phyloP scores from a whole-genome alignment of 1,284 basidiomycete species.

The Tremellales sp. region DNA sequence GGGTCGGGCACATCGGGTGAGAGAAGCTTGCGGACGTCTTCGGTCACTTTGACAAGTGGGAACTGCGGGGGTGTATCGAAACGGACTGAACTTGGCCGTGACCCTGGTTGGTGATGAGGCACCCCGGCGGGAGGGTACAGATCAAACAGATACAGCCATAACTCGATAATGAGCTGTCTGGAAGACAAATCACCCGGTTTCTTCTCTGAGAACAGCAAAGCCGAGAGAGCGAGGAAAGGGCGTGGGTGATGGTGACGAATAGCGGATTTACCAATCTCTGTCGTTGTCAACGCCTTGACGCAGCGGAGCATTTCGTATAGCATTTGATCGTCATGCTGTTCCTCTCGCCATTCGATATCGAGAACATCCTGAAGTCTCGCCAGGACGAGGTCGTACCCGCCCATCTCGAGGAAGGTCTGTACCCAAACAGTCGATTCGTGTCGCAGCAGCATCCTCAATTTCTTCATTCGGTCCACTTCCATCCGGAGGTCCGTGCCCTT shows the following conservation, averaged over 20 bases:
- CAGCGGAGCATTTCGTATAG: constrained; percentile 89
- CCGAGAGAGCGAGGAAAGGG: constrained; percentile 77
- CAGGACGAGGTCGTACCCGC: constrained; percentile 80
- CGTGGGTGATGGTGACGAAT: constrained; percentile 76
- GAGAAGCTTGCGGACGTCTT: constrained; percentile 40
- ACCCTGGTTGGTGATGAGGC: neutral
- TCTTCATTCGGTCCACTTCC: constrained; percentile 46
- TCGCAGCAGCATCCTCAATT: constrained; percentile 61
- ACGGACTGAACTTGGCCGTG: constrained; percentile 21
- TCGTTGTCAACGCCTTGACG: constrained; percentile 88
- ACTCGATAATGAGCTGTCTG: constrained; percentile 83
- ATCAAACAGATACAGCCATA: constrained; percentile 76
- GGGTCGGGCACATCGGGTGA: constrained; percentile 41
- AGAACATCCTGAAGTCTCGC: constrained; percentile 86
- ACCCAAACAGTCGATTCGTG: constrained; percentile 88
- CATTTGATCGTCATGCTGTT: constrained; percentile 94
- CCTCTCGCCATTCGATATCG: constrained; percentile 95
- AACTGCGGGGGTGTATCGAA: constrained; percentile 18
- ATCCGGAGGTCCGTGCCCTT: constrained; percentile 41
- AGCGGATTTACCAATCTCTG: constrained; percentile 60
- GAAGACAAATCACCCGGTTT: constrained; percentile 89
- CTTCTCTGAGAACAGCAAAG: constrained; percentile 90
- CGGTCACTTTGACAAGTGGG: constrained; percentile 17
- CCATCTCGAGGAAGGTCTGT: constrained; percentile 74
- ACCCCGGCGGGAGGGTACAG: constrained; percentile 54